Conservation (phyloP, 768 basidiomycete species). For the Boletellus emodensis region DNA sequence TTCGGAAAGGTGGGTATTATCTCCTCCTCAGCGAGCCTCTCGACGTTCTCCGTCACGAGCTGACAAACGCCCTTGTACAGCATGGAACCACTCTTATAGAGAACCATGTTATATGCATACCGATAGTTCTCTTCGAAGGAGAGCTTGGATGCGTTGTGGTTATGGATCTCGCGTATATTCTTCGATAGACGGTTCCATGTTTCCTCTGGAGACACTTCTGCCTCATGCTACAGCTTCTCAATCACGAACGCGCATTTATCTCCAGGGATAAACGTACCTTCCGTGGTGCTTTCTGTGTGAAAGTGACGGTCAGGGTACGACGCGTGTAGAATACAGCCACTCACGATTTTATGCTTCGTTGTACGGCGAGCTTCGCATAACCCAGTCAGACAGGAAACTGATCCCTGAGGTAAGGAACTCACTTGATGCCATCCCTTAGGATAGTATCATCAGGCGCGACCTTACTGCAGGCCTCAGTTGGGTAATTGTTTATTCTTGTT, state of each 20-base stretch:
- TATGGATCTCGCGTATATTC: constrained; percentile 93
- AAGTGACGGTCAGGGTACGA: constrained; percentile 17
- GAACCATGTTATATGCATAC: constrained; percentile 91
- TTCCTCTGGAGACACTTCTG: constrained; percentile 72
- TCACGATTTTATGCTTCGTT: constrained; percentile 41
- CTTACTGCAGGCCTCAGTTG: constrained; percentile 8
- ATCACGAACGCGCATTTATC: neutral
- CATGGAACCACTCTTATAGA: constrained; percentile 77
- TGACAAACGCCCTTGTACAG: constrained; percentile 82
- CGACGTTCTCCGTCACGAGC: constrained; percentile 80
- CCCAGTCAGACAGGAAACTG: constrained; percentile 12
- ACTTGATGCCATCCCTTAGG: constrained; percentile 30
- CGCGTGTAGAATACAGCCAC: constrained; percentile 25
- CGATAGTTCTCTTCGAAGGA: constrained; percentile 93
- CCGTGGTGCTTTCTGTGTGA: constrained; percentile 41
- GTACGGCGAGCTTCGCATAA: constrained; percentile 24
- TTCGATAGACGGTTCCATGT: constrained; percentile 77
- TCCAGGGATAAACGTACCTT: constrained; percentile 35
- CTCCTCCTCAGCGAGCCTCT: constrained; percentile 66
- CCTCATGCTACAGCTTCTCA: constrained; percentile 52
- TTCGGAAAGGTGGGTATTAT: constrained; percentile 84
- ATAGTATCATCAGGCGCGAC: constrained; percentile 13
- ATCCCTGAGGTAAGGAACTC: constrained; percentile 3
- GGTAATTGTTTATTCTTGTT: constrained; percentile 31
- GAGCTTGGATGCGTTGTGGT: constrained; percentile 85